phyloP scores from a whole-genome alignment of 148 eudicot species.

The Drosera capensis region DNA sequence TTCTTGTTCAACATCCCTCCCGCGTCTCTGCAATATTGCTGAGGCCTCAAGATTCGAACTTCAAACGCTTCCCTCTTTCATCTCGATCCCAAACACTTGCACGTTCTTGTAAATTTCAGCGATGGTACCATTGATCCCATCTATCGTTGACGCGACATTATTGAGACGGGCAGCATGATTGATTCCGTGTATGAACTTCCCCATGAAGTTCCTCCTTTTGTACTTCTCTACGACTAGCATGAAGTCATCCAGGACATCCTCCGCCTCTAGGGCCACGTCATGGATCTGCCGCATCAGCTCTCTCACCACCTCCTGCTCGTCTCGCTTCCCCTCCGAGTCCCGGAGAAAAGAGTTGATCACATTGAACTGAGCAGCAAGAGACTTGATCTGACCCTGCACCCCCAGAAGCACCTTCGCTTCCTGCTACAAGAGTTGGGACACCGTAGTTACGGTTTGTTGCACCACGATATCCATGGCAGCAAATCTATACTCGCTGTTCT shows the following conservation, averaged over 20 bases:
- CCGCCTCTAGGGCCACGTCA: slow-evolving; percentile 16
- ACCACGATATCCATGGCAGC: too few species aligned
- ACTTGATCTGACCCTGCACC: slow-evolving; percentile 3
- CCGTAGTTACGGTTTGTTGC: too few species aligned
- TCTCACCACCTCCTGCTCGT: slow-evolving; percentile 5
- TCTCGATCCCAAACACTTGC: slow-evolving; percentile 8
- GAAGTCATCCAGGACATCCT: slow-evolving; percentile 11
- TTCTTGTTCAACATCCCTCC: neutral
- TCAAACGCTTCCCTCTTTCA: too few species aligned
- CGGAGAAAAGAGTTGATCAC: slow-evolving; percentile 8
- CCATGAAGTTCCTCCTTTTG: slow-evolving; percentile 3
- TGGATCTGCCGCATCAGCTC: slow-evolving; percentile 10
- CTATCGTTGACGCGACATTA: slow-evolving; percentile 4
- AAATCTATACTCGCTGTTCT: too few species aligned
- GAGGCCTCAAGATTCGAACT: too few species aligned
- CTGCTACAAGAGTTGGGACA: neutral
- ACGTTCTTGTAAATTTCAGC: slow-evolving; percentile 5
- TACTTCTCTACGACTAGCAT: slow-evolving; percentile 10
- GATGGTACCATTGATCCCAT: slow-evolving; percentile 9
- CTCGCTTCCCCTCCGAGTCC: slow-evolving; percentile 8
- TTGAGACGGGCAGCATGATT: slow-evolving; percentile 7
- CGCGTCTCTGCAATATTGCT: slow-evolving; percentile 5
- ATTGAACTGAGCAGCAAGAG: slow-evolving; percentile 1
- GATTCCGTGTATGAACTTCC: neutral
- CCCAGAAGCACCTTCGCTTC: neutral